Evolutionary conservation across 306 rosid genomes (phyloP).

Genomic region (Astragalus glycyphyllos): DNA sequence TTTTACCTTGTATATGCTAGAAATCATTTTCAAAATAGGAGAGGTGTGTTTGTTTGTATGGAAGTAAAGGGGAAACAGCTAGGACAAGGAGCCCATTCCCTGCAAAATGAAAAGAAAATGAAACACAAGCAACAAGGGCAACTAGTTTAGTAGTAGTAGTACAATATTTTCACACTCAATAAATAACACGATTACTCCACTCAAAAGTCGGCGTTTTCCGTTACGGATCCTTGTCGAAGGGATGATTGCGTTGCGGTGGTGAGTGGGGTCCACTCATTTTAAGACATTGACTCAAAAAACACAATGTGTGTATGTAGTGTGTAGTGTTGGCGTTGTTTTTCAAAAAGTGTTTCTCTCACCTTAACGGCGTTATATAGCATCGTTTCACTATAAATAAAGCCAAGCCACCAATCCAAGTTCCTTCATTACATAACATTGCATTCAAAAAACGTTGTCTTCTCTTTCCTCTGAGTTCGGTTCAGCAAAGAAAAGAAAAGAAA

Average conservation of each 20-base stretch:
- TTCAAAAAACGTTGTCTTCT: slow-evolving; percentile 44
- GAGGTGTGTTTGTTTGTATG: background rate
- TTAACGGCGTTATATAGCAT: slow-evolving; percentile 81
- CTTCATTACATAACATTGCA: slow-evolving; percentile 5
- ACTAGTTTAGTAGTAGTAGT: background rate
- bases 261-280: slow-evolving; percentile 22
- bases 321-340: slow-evolving; percentile 59
- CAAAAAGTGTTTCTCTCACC: slow-evolving; percentile 25
- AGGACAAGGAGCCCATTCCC: background rate
- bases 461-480: slow-evolving; percentile 1
- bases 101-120: background rate
- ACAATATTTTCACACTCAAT: too few relatives aligned
- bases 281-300: slow-evolving; percentile 55
- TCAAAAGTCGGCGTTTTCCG: slow-evolving; percentile 59
- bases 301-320: too few relatives aligned
- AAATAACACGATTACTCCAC: background rate
- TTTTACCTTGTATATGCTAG: background rate
- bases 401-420: background rate
- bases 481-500: slow-evolving; percentile 3
- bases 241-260: slow-evolving; percentile 35
- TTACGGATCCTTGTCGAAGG: slow-evolving; percentile 51
- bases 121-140: background rate
- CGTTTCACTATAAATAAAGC: slow-evolving; percentile 66
- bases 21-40: too few relatives aligned
- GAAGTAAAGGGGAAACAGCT: background rate